Evolutionary conservation across 306 rosid species (phyloP), one percentile per base, ranked within the genome.

Genomic region (Clitoria ternatea): DNA sequence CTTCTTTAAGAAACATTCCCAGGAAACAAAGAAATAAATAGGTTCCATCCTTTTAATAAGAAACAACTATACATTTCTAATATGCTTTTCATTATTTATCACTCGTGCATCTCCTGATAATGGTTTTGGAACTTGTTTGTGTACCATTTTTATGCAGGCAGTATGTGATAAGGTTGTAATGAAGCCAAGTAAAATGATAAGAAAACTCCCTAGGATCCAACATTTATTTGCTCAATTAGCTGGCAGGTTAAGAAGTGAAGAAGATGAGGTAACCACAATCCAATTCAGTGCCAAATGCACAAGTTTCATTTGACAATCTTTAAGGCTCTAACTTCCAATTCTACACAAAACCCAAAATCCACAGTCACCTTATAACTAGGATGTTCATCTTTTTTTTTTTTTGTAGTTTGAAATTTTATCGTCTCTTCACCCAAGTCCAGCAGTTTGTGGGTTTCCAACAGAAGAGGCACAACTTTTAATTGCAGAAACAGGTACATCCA

Each of bases 401-500:
- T 64, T 59, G 54, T 81, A 94, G 97, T 91, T 80, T 86, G 91
- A 87, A 69, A 65, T 94, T 61, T 76, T 94, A 72, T 83, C 92
- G n/a, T 87, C 92, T 15, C 92, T 94, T 77, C 99, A 94, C 79
- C 99, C 99, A 56, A 91, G 79, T 81, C 99, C 99, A 37, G 99
- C 97, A 15, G 97, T 94, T 59, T 94, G 99, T 80, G 99, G 99
- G 65, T 94, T 78, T 81, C 99, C 99, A 61, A 91, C 89, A 32
- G 91, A 94, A 68, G 99, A 89, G 78, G 99, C 99, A 19, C 88
- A 84, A 3, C 71, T 66, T 70, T 72, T 94, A 49, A 94, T 94
- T 73, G 92, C 96, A 14, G 87, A 91, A 80, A 84, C 97, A 70
- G 99, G 99, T 86, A 68, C 29, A 18, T 69, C n/a, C 47, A 61